Evolutionary conservation across 2,329 filamentous ascomycete genomes (phyloP).

Genomic region (Trichoderma pleuroti): DNA sequence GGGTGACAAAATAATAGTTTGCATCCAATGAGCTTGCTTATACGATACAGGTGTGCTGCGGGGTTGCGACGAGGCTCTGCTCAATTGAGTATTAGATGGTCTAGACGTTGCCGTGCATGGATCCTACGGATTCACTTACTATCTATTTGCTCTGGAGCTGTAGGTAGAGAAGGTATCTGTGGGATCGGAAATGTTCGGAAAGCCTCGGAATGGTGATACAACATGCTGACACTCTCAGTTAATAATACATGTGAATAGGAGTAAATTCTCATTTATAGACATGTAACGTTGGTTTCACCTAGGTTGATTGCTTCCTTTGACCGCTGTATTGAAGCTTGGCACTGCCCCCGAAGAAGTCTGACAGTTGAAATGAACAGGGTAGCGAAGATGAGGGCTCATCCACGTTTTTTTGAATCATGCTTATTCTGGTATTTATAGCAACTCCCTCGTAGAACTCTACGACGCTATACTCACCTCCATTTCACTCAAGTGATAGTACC

Average conservation of each 20-base stretch:
- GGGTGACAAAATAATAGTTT: neutral
- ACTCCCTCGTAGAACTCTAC: no score
- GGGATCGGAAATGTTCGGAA: neutral
- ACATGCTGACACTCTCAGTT: neutral
- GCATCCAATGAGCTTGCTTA: neutral
- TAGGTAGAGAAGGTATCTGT: neutral
- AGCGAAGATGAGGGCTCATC: neutral
- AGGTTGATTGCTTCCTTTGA: neutral
- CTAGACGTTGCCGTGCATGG: neutral
- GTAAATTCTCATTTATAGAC: neutral
- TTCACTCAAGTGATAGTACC: neutral
- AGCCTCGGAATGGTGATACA: neutral
- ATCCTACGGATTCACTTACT: neutral
- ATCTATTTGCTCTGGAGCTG: neutral
- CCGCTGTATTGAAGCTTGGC: neutral
- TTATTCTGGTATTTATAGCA: neutral
- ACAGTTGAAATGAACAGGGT: neutral
- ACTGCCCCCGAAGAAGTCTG: neutral
- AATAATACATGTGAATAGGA: neutral
- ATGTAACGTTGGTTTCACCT: neutral
- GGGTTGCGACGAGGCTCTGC: neutral
- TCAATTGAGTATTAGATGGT: neutral
- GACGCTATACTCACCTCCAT: neutral
- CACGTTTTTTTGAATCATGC: neutral
- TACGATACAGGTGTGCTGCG: neutral